Conservation (phyloP, 2,329 filamentous ascomycete genomes). For the Moelleriella libera region DNA sequence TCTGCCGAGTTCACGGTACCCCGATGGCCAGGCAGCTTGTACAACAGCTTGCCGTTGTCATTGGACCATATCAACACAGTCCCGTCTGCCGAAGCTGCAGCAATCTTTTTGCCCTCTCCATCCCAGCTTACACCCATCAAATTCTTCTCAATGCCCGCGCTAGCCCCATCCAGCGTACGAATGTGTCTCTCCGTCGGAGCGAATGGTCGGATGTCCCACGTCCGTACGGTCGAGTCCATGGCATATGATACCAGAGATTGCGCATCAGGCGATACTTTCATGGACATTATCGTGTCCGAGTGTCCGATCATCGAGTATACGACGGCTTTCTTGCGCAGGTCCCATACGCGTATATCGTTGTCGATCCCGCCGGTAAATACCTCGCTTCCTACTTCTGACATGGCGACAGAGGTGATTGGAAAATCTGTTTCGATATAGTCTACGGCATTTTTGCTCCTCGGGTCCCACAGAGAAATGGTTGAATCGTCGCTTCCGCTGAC, state of each 20-base stretch:
- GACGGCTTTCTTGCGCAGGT: constrained; percentile 79
- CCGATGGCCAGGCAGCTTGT: constrained; percentile 91
- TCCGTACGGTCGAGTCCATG: constrained; percentile 86
- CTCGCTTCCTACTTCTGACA: constrained; percentile 92
- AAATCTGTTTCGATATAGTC: constrained; percentile 86
- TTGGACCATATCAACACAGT: constrained; percentile 86
- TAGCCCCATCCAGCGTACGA: constrained; percentile 83
- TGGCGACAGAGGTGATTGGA: constrained; percentile 77
- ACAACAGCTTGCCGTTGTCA: constrained; percentile 76
- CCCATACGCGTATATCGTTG: constrained; percentile 96
- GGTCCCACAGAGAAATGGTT: constrained; percentile 91
- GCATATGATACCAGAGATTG: constrained; percentile 83
- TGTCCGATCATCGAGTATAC: constrained; percentile 84
- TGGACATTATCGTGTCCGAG: constrained; percentile 79
- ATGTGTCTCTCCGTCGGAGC: constrained; percentile 77
- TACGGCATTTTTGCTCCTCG: constrained; percentile 73
- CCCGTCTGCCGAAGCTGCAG: constrained; percentile 78
- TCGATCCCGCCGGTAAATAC: constrained; percentile 91
- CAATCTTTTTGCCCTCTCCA: constrained; percentile 69
- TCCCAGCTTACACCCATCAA: constrained; percentile 86
- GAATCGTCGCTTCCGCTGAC: constrained; percentile 90
- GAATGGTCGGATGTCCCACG: constrained; percentile 94
- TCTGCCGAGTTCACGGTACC: constrained; percentile 91
- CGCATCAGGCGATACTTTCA: constrained; percentile 84
- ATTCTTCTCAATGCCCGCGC: constrained; percentile 79